Evolutionary conservation across 169 alveolate genomes (phyloP).

Genomic region (Miamiensis avidus): DNA sequence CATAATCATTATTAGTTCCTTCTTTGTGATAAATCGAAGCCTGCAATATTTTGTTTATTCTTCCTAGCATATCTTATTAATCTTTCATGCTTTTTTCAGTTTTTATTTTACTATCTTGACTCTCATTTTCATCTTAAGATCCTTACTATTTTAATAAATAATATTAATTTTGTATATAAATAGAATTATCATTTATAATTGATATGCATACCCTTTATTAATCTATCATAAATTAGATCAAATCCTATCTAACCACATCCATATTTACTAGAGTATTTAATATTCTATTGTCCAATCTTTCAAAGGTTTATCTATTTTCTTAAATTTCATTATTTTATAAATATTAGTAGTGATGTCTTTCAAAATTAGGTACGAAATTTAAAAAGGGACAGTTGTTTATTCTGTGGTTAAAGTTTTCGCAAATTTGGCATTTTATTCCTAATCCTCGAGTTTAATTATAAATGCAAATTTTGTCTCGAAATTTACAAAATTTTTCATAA

Average conservation of each 20-base stretch:
- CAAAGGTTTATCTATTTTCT: not conserved
- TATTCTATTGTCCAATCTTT: not conserved
- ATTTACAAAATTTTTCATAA: not conserved
- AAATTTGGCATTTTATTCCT: not conserved
- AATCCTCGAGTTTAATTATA: not conserved
- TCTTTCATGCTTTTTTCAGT: not conserved
- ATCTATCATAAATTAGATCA: not conserved
- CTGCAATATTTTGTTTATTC: not conserved
- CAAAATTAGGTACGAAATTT: not conserved
- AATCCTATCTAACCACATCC: not conserved
- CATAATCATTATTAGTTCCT: not conserved
- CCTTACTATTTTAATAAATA: not conserved
- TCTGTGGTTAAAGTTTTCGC: not conserved
- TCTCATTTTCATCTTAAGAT: not conserved
- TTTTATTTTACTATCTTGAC: not conserved
- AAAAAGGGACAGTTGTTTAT: not conserved
- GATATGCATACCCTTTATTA: not conserved
- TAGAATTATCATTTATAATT: not conserved
- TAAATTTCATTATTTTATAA: not conserved
- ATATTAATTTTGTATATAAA: no score
- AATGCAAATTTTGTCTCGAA: not conserved
- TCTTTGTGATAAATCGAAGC: not conserved
- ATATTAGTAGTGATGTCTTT: not conserved
- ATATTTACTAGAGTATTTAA: not conserved
- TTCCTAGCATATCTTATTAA: not conserved